Evolutionary conservation across 1,139 yeast species (phyloP).

Genomic region (Kurtzmaniella quercitrusa): DNA sequence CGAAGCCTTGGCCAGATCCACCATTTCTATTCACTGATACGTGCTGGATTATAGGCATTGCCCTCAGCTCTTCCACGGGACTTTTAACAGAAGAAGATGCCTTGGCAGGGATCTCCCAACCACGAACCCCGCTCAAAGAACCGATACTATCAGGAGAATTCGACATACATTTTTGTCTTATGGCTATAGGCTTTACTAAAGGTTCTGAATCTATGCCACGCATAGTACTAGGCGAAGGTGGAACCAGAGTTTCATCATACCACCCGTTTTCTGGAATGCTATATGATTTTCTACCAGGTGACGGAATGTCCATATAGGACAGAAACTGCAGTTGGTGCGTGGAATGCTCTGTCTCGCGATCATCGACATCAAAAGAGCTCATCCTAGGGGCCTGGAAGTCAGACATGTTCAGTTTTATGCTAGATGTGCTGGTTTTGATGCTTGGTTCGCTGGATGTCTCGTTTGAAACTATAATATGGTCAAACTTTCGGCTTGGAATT

Average conservation of each 20-base stretch:
- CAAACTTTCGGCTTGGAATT: constrained; percentile 23
- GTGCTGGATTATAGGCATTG: constrained; percentile 20
- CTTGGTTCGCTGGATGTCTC: neutral
- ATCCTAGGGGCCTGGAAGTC: neutral
- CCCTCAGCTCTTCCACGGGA: constrained; percentile 15
- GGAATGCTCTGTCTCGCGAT: constrained; percentile 1
- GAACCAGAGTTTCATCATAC: constrained; percentile 1
- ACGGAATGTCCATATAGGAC: neutral
- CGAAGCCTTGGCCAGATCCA: neutral
- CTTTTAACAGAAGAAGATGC: constrained; percentile 18
- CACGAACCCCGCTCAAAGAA: constrained; percentile 15
- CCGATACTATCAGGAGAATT: neutral
- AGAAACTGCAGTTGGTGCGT: neutral
- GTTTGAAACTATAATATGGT: neutral
- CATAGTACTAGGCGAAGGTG: constrained; percentile 1
- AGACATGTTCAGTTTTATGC: neutral
- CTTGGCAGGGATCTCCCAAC: constrained; percentile 45
- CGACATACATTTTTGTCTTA: constrained; percentile 1
- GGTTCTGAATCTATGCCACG: neutral
- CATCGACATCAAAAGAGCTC: neutral
- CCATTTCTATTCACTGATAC: constrained; percentile 10
- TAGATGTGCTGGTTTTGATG: neutral
- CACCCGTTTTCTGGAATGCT: constrained; percentile 1
- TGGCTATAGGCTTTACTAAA: neutral
- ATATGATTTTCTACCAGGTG: constrained; percentile 1